phyloP scores from a whole-genome alignment of 2,329 filamentous ascomycete species.

The Aspergillus fischeri region DNA sequence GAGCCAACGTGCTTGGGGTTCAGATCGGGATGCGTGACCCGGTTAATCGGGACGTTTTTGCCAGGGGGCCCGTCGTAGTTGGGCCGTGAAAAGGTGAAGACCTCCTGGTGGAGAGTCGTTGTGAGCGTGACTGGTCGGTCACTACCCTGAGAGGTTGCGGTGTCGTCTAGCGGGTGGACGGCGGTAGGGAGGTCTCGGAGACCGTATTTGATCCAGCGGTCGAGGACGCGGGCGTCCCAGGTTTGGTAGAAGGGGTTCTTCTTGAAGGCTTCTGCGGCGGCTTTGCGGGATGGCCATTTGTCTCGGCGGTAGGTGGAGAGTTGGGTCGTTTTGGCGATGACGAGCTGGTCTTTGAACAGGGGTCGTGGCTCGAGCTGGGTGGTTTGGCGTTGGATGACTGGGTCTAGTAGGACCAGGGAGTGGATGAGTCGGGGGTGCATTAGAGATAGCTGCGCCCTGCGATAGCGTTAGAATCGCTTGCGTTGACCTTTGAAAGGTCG shows the following conservation, averaged over 20 bases:
- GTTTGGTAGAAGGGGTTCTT: constrained; percentile 70
- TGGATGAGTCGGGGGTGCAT: constrained; percentile 78
- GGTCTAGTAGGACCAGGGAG: constrained; percentile 75
- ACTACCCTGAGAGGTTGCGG: constrained; percentile 7
- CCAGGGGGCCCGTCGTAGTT: constrained; percentile 57
- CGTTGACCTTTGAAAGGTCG: constrained; percentile 1
- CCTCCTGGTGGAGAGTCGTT: constrained; percentile 85
- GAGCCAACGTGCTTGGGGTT: constrained; percentile 25
- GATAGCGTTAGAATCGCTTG: neutral
- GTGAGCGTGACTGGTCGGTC: constrained; percentile 59
- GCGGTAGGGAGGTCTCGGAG: constrained; percentile 68
- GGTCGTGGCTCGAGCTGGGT: constrained; percentile 32
- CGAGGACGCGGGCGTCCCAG: constrained; percentile 79
- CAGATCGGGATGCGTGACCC: constrained; percentile 45
- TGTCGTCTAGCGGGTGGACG: constrained; percentile 29
- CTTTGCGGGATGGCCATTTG: constrained; percentile 71
- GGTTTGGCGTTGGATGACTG: constrained; percentile 61
- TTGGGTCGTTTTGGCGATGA: constrained; percentile 37
- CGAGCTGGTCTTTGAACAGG: constrained; percentile 17
- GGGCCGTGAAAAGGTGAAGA: constrained; percentile 51
- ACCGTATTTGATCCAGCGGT: constrained; percentile 68
- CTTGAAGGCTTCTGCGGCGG: constrained; percentile 63
- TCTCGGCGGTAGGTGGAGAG: constrained; percentile 72
- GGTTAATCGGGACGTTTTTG: constrained; percentile 33
- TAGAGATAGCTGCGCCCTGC: constrained; percentile 60